Evolutionary conservation across 805 yeast species (phyloP).

Genomic region (Clavispora asparagi): DNA sequence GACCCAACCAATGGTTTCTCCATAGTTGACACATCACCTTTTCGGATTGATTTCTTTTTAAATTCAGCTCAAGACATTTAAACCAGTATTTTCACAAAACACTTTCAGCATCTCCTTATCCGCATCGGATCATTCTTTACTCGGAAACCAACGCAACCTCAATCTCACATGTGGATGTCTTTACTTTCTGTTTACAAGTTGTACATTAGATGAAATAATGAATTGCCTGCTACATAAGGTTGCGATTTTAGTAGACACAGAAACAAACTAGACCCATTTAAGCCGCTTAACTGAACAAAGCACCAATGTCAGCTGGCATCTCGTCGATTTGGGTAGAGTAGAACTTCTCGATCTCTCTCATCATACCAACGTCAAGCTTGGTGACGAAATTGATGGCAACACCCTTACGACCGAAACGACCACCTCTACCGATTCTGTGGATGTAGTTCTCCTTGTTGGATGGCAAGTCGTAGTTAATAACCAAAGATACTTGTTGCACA

Average conservation of each 20-base stretch:
- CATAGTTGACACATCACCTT: too few species aligned
- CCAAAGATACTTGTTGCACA: conserved; percentile 94
- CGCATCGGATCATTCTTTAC: too few species aligned
- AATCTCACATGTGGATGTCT: too few species aligned
- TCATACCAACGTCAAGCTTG: conserved; percentile 61
- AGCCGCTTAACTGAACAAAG: conserved; percentile 37
- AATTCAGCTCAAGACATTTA: too few species aligned
- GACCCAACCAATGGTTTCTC: too few species aligned
- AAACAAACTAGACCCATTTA: background rate
- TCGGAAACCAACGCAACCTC: too few species aligned
- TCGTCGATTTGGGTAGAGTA: conserved; percentile 88
- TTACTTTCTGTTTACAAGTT: background rate
- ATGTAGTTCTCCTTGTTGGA: conserved; percentile 87
- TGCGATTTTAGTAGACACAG: background rate
- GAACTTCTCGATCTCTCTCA: conserved; percentile 84
- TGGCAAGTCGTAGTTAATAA: conserved; percentile 91
- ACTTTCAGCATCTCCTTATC: too few species aligned
- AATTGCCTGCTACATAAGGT: background rate
- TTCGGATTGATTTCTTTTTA: too few species aligned
- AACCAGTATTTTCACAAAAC: too few species aligned
- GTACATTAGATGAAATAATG: background rate
- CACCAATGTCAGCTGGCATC: conserved; percentile 75
- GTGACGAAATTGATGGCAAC: conserved; percentile 94
- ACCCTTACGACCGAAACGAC: conserved; percentile 98
- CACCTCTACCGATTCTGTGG: conserved; percentile 97